phyloP scores from a whole-genome alignment of 441 rosid species.

The Kokia cookei region DNA sequence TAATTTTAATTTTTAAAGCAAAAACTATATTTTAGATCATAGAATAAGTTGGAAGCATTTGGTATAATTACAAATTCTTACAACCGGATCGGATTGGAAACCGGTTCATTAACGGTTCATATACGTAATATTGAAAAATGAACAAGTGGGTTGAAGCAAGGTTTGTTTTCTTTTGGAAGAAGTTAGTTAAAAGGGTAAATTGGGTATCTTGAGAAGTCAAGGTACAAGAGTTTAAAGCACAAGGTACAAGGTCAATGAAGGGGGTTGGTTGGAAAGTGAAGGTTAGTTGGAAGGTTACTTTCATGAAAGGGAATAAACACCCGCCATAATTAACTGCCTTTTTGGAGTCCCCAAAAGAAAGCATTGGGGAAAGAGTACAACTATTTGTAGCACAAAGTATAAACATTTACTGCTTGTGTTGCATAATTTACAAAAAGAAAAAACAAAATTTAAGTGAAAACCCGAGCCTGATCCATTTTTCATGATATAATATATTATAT shows the following conservation, averaged over 20 bases:
- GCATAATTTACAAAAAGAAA: neutral
- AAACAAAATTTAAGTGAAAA: too few species aligned
- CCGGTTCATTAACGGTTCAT: neutral
- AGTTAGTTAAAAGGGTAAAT: neutral
- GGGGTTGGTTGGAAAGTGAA: neutral
- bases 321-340: conserved; percentile 6
- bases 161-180: neutral
- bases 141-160: neutral
- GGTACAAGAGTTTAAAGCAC: neutral
- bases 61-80: neutral
- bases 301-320: neutral
- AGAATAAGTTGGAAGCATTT: neutral
- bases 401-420: neutral
- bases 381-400: neutral
- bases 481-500: too few species aligned
- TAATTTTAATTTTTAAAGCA: neutral
- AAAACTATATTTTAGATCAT: neutral
- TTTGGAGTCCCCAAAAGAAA: neutral
- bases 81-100: neutral
- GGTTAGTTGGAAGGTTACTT: neutral
- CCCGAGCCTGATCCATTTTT: fast-evolving
- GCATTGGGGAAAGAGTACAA: neutral
- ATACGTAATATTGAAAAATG: neutral
- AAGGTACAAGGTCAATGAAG: neutral
- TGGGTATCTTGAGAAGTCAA: neutral